Evolutionary conservation across 768 basidiomycete genomes (phyloP).

Genomic region (Pleurotus eryngii): DNA sequence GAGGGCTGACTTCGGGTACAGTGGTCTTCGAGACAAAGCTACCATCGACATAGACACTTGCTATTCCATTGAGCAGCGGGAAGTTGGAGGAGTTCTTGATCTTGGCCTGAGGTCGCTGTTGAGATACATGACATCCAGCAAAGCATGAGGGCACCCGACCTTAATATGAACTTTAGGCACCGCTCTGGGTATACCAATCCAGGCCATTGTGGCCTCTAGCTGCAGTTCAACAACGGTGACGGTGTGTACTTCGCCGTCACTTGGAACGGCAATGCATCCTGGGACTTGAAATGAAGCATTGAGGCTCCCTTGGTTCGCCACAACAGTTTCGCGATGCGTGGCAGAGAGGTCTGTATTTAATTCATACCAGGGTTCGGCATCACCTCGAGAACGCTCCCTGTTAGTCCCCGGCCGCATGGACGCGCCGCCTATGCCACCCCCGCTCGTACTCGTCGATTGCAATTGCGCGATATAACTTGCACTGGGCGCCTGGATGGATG

Average conservation of each 20-base stretch:
- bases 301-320: conserved; percentile 21
- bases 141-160: conserved; percentile 1
- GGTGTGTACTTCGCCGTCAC: conserved; percentile 35
- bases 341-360: background rate
- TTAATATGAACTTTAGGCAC: conserved; percentile 17
- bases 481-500: too few species aligned
- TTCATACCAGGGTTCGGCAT: too few species aligned
- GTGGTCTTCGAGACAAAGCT: conserved; percentile 24
- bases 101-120: conserved; percentile 17
- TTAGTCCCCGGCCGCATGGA: background rate
- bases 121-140: background rate
- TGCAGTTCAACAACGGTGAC: conserved; percentile 20
- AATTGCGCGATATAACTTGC: too few species aligned
- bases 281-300: conserved; percentile 40
- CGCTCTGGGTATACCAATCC: conserved; percentile 5
- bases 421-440: background rate
- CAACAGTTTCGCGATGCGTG: background rate
- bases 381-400: too few species aligned
- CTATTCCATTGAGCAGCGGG: conserved; percentile 19
- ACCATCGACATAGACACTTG: conserved; percentile 25
- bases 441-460: background rate
- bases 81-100: conserved; percentile 26
- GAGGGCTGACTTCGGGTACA: conserved; percentile 23
- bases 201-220: background rate
- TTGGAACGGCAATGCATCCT: conserved; percentile 38